Base-by-base conservation (phyloP, 352 stramenopile genomes). In the Achlya hypogyna region DNA sequence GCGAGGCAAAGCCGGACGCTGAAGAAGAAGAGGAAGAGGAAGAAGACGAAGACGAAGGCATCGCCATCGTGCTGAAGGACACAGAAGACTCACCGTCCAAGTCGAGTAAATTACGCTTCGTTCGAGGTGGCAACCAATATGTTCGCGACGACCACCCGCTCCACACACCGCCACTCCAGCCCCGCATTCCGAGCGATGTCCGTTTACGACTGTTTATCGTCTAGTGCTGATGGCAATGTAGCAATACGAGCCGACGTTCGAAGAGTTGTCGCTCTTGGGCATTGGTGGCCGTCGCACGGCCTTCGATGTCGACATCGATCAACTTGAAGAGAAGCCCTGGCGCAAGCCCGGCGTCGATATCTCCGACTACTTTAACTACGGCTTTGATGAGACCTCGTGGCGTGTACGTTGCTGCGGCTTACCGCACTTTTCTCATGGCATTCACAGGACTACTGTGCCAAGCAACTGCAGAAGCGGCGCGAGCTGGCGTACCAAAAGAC, bases 291-390 rank as follows among this genome's bases (percentile, higher is more conserved):
- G 86, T 32, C 82, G 86, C 49, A 97, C 87, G 9, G 89, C 89
- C 1, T 97, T 97, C 60, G 89, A 96, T 63, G 85, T 97, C 47
- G 87, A 96, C 65, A 96, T 97, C 52, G 89, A 97, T 63, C 82
- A 90, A 65, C 74, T 97, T 22, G 89, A 96, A 51, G 89, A 97
- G 69, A 84, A 94, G 63, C 90, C 89, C 12, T 97, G 90, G 90
- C 82, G 90, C 9, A 93, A 95, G 63, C 88, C 86, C 0, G 88
- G 89, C 28, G 85, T 96, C 27, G 90, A 97, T 75, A 95, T 97
- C 64, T 94, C 85, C 20, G 89, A 97, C 75, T 97, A 96, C 71
- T 97, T 97, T 63, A 97, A 97, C 74, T 97, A 97, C 64, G 90
- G 89, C 16, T 97, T 97, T 71, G 90, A 95, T 62, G 90, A 97